Percentiles rank a stretch among this genome's conserved stretches.
Conservation (phyloP, 2,329 filamentous ascomycete genomes). For the Gyromitra esculenta region DNA sequence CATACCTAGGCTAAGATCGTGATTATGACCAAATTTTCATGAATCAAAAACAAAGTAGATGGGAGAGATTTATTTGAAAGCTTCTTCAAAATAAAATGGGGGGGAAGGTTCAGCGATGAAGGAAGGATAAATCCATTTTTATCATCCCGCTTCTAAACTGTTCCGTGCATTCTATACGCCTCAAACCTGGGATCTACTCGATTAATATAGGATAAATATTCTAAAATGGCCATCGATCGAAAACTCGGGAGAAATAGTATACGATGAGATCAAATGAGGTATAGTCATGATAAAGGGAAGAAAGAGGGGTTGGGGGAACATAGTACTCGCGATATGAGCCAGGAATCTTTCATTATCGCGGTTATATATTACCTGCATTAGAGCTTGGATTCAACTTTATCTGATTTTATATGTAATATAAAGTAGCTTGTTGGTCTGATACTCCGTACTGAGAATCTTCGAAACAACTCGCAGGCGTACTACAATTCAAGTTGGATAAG, state of each 20-base stretch:
- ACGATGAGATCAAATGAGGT: conserved; percentile 2
- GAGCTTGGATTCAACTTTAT: background rate
- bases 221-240: background rate
- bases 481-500: background rate
- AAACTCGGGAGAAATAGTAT: conserved; percentile 6
- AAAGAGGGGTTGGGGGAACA: background rate
- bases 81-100: background rate
- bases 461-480: background rate
- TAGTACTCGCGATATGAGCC: conserved; percentile 1
- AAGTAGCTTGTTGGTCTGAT: background rate
- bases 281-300: background rate
- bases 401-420: background rate
- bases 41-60: background rate
- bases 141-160: background rate
- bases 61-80: background rate
- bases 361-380: conserved; percentile 19
- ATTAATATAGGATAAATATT: background rate
- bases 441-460: background rate
- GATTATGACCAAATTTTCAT: background rate
- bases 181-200: background rate
- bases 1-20: background rate
- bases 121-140: background rate
- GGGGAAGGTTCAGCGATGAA: background rate
- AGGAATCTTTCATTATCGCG: background rate
- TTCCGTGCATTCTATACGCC: background rate